These are phyloP conservation scores for Pinus albicaulis DNA, from an alignment of 75 land plant genomes.

Conservation along the genomic window DNA sequence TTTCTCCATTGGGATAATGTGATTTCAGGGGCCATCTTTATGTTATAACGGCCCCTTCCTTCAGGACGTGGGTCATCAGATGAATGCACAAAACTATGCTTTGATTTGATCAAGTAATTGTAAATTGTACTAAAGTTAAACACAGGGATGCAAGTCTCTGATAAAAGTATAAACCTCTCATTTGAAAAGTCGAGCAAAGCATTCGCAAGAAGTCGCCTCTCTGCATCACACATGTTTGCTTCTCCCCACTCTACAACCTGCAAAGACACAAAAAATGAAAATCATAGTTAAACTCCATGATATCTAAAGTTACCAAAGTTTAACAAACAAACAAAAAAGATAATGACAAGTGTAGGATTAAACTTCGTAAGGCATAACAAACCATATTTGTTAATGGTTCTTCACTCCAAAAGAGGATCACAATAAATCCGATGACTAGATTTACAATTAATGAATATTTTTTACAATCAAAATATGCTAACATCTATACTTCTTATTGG, in stretches of 20 bases:
- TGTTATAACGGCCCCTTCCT: constrained; percentile 62
- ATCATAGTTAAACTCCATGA: too few relatives aligned
- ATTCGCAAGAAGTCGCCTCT: constrained; percentile 70
- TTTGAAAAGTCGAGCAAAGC: constrained; percentile 67
- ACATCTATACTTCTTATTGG: too few relatives aligned
- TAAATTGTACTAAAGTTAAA: constrained; percentile 53
- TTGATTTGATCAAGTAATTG: constrained; percentile 39
- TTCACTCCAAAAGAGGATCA: too few relatives aligned
- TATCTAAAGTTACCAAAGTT: too few relatives aligned
- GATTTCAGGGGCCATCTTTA: constrained; percentile 55
- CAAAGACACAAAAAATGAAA: too few relatives aligned
- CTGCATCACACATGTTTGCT: constrained; percentile 73
- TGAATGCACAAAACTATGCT: constrained; percentile 57
- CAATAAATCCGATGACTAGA: too few relatives aligned
- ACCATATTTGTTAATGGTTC: too few relatives aligned
- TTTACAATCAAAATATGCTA: too few relatives aligned
- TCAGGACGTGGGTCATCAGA: constrained; percentile 58
- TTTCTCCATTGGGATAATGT: constrained; percentile 50
- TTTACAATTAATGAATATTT: too few relatives aligned
- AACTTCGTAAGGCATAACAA: too few relatives aligned
- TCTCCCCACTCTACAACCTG: constrained; percentile 60
- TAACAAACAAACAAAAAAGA: too few relatives aligned
- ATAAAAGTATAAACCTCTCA: constrained; percentile 61
- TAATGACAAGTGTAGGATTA: too few relatives aligned
- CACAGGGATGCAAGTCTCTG: constrained; percentile 69